Base-by-base conservation (phyloP, 2,329 filamentous ascomycete species). In the Chaetomiaceae sp. region DNA sequence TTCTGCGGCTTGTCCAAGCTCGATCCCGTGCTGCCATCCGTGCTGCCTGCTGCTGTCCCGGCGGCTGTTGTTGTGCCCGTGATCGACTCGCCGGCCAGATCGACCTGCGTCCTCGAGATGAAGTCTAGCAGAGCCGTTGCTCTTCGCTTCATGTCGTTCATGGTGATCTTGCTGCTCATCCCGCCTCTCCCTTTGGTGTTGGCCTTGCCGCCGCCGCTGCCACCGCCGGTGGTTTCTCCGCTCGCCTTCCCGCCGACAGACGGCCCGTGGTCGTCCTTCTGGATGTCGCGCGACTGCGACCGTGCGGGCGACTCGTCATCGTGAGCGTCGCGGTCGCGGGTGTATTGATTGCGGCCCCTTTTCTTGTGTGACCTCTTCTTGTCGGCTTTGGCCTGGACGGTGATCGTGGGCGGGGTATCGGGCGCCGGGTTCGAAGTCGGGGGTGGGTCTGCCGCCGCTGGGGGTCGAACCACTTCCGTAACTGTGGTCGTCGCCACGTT, bases 51-150 rank as follows among this genome's bases (percentile, higher is more conserved):
- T 10, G 31, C 25, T 13, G 31, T 70, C 56, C 60, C 61, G 35
- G 71, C 68, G 61, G 73, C 66, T 37, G 30, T 33, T 33, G 30
- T 33, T 10, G 64, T 66, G 41, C 69, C 67, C 31, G 69, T 67
- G 19, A 69, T 62, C 47, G 72, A 69, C 54, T 84, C 85, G 25
- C 80, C 82, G 2, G 88, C 89, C 69, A 95, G 79, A 63, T 96
- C 91, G 6, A 95, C 77, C 66, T 96, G 90, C 51, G 89, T 92
- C 58, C 89, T 83, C 4, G 87, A 85, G 56, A 96, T 96, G 63
- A 92, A 96, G 60, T 93, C 89, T 53, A 95, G 77, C 64, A 96
- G 95, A 17, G 81, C 86, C 4, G 87, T 81, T 5, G 91, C 89
- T 9, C 89, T 85, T 57, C 87, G 82, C 69, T 87, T 89, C 82